These are phyloP conservation scores for Ulota crispa DNA, from an alignment of 225 moss, liverwort and hornwort genomes.

Conservation along the genomic window DNA sequence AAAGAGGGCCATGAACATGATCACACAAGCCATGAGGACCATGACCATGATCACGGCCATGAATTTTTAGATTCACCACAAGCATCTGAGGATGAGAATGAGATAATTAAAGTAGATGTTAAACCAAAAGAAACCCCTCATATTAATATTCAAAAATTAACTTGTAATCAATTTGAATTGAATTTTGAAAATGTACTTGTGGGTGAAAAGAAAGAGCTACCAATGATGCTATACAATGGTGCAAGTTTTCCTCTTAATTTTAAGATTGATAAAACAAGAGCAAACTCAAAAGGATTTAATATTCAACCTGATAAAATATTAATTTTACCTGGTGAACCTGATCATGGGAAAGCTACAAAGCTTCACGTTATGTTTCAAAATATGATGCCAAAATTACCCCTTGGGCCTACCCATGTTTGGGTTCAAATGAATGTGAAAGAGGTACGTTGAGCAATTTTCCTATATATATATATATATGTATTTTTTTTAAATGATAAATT, in stretches of 20 bases:
- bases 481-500: neutral
- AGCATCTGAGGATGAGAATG: neutral
- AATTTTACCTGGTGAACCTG: constrained; percentile 46
- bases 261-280: constrained; percentile 77
- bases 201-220: constrained; percentile 62
- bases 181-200: constrained; percentile 73
- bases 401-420: constrained; percentile 70
- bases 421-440: constrained; percentile 79
- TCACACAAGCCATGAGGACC: neutral
- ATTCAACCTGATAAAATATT: constrained; percentile 73
- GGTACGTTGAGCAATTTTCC: constrained; percentile 22
- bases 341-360: constrained; percentile 42
- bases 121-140: constrained; percentile 33
- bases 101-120: neutral
- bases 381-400: constrained; percentile 58
- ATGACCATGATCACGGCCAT: neutral
- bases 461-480: fast-evolving
- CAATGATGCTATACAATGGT: constrained; percentile 56
- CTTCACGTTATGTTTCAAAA: constrained; percentile 67
- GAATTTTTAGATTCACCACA: neutral
- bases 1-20: neutral
- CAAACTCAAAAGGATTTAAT: constrained; percentile 75
- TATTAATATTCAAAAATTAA: constrained; percentile 64
- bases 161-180: constrained; percentile 66
- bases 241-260: constrained; percentile 60